These are phyloP conservation scores for Trichoderma sp. DNA, from an alignment of 2,329 filamentous ascomycete genomes.

Conservation along the genomic window DNA sequence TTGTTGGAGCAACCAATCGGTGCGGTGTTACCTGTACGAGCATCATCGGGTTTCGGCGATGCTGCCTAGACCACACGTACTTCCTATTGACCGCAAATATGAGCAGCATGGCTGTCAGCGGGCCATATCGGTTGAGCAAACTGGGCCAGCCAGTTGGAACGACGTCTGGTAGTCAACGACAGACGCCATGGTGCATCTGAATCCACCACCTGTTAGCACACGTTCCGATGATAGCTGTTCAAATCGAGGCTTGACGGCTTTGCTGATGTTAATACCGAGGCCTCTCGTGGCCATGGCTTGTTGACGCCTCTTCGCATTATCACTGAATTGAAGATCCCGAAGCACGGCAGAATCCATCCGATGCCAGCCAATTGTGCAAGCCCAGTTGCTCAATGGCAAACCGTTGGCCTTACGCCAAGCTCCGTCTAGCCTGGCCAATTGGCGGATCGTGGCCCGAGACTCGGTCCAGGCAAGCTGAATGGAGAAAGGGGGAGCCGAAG, in stretches of 20 bases:
- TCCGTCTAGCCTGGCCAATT: slow-evolving; percentile 20
- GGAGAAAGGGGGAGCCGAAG: slow-evolving; percentile 20
- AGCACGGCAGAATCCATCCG: background rate
- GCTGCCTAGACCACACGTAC: background rate
- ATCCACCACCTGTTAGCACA: slow-evolving; percentile 2
- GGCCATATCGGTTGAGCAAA: slow-evolving; percentile 13
- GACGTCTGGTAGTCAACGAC: slow-evolving; percentile 16
- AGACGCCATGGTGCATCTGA: background rate
- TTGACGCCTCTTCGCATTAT: background rate
- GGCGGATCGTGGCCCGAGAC: slow-evolving; percentile 12
- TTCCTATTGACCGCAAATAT: background rate
- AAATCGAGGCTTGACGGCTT: background rate
- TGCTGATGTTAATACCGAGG: background rate
- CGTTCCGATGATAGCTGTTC: background rate
- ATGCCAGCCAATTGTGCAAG: background rate
- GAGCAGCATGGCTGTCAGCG: slow-evolving; percentile 2
- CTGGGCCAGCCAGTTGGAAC: slow-evolving; percentile 3
- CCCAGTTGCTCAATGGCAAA: background rate
- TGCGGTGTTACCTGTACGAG: slow-evolving; percentile 12
- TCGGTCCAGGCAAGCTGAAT: slow-evolving; percentile 20
- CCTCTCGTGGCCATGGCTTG: background rate
- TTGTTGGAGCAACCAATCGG: background rate
- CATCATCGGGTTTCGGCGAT: slow-evolving; percentile 23
- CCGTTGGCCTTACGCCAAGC: slow-evolving; percentile 4
- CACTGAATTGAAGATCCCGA: background rate